These are phyloP conservation scores for Alisma plantagoaquatica DNA, from an alignment of 106 monocot genomes.

Conservation along the genomic window DNA sequence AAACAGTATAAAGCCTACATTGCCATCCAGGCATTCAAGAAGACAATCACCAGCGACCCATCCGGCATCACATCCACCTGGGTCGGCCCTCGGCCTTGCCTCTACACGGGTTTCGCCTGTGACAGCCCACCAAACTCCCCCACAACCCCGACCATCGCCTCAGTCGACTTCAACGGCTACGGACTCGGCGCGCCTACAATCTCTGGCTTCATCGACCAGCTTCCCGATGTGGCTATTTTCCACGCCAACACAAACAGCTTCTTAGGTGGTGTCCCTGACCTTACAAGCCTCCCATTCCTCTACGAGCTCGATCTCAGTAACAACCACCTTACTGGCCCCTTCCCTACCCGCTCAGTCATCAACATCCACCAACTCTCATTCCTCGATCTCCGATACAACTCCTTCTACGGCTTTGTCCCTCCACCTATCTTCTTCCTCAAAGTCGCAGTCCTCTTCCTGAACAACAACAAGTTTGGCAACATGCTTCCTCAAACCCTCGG, in stretches of 20 bases:
- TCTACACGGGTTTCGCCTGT: conserved; percentile 52
- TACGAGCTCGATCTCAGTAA: conserved; percentile 27
- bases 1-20: too few species aligned
- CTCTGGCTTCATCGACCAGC: conserved; percentile 8
- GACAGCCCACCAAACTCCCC: conserved; percentile 2
- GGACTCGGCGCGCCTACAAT: conserved; percentile 14
- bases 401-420: conserved; percentile 39
- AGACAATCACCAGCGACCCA: conserved; percentile 45
- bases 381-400: conserved; percentile 17
- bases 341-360: conserved; percentile 9
- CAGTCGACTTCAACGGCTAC: conserved; percentile 24
- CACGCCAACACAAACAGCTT: conserved; percentile 30
- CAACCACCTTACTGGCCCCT: conserved; percentile 9
- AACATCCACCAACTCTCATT: conserved; percentile 2
- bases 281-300: conserved; percentile 13
- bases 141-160: conserved; percentile 5
- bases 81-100: conserved; percentile 22
- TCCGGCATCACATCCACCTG: conserved; percentile 13
- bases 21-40: conserved; percentile 30
- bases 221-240: conserved; percentile 21
- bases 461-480: conserved; percentile 21
- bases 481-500: conserved; percentile 7
- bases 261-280: conserved; percentile 18
- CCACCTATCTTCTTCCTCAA: conserved; percentile 9
- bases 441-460: conserved; percentile 21